Base-by-base conservation (phyloP, 352 stramenopile species). In the Globisporangium splendens region DNA sequence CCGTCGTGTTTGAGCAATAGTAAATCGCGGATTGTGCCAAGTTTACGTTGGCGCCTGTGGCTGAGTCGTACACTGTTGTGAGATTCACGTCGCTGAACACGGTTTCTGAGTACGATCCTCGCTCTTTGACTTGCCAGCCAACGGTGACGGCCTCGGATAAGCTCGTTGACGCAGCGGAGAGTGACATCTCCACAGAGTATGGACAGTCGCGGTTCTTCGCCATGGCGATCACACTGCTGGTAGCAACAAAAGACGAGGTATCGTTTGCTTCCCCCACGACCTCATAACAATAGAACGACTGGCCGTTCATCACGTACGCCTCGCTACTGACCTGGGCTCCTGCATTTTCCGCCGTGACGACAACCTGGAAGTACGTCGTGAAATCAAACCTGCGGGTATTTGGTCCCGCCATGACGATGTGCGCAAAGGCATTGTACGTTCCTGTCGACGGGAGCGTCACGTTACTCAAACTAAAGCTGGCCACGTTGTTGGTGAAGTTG, bases 361-460 rank as follows among this genome's bases (percentile, higher is more conserved):
- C 65, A 8, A 86, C 51, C 22, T 76, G 59, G 33, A 89, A 85
- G 61, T 82, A 82, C 54, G 68, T 78, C 46, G 73, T 62, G 50
- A 76, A 73, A 50, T 89, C 79, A 41, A 80, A 86, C 49, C 79
- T 61, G 18, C 68, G 71, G 15, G 39, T 46, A 20, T 68, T 62
- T 12, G 59, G 35, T 0, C 68, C 72, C 8, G 66, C 67, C 6
- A 88, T 56, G 12, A 79, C 79, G 38, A 87, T 31, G 52, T 86
- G 77, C 4, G 63, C 51, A 49, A 86, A 75, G 6, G 75, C 75
- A 0, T 44, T 38, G 48, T 83, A 80, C 56, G 63, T 73, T 5
- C 72, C 72, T 13, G 55, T 53, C 0, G 59, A 59, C 8, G 70
- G 65, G 13, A 89, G 28, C n/a, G 62, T 59, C 38, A 86, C 46